A percentile compares a stretch with the other conserved stretches of the same genome.
Conservation (phyloP, 495 filamentous ascomycete genomes). For the Penicillium steckii region DNA sequence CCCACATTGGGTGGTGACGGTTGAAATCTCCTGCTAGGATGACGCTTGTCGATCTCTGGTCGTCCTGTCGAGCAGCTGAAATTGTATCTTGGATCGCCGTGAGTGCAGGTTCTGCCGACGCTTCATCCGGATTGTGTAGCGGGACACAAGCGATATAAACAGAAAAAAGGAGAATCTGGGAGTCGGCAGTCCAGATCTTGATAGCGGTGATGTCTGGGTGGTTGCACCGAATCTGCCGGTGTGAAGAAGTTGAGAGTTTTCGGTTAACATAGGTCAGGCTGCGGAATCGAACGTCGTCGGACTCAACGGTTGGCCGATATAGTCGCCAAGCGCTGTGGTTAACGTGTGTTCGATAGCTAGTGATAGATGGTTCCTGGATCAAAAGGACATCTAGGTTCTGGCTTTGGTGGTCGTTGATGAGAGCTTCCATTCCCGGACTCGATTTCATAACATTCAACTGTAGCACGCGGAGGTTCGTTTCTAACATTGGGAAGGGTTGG, state of each 20-base stretch:
- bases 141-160: conserved; percentile 17
- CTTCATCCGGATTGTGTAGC: conserved; percentile 1
- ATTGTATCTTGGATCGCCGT: conserved; percentile 20
- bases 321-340: conserved; percentile 31
- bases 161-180: conserved; percentile 23
- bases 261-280: conserved; percentile 17
- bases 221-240: conserved; percentile 24
- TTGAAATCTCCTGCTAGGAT: background rate
- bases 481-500: conserved; percentile 14
- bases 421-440: conserved; percentile 23
- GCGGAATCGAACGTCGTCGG: background rate
- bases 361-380: conserved; percentile 27
- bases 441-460: conserved; percentile 32
- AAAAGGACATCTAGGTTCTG: conserved; percentile 25
- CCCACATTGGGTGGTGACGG: conserved; percentile 11
- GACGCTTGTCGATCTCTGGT: background rate
- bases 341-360: conserved; percentile 21
- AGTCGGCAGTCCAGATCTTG: conserved; percentile 24
- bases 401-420: conserved; percentile 27
- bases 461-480: conserved; percentile 11
- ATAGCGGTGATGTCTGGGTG: conserved; percentile 23
- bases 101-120: conserved; percentile 7
- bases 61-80: background rate
- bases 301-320: conserved; percentile 18
- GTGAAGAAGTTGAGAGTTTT: conserved; percentile 23